Evolutionary conservation across 495 filamentous ascomycete species (phyloP).

Genomic region (Jackrogersella multiformis): DNA sequence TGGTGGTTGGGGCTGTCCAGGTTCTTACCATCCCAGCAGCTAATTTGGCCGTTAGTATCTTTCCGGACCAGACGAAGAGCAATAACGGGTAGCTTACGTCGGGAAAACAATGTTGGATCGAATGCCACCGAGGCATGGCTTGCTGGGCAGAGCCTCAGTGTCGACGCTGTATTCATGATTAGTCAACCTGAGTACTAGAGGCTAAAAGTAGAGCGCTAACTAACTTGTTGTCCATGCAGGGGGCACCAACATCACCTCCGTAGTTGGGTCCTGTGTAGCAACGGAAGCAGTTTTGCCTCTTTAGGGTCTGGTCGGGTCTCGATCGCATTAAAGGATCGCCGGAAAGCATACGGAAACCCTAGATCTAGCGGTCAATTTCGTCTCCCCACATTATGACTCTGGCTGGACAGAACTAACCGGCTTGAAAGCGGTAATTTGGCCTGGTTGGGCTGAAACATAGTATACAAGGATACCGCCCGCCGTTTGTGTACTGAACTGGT

Average conservation of each 20-base stretch:
- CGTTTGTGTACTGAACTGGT: constrained; percentile 59
- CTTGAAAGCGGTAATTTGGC: constrained; percentile 63
- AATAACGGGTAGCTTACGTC: constrained; percentile 45
- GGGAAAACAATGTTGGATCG: constrained; percentile 64
- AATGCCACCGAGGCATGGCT: constrained; percentile 58
- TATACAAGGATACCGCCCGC: constrained; percentile 62
- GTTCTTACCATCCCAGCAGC: constrained; percentile 65
- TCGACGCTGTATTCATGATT: constrained; percentile 46
- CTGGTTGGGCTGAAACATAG: constrained; percentile 63
- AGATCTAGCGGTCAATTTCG: not conserved
- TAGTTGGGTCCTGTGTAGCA: constrained; percentile 63
- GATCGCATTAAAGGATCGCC: constrained; percentile 57
- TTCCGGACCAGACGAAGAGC: not conserved
- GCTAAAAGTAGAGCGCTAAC: not conserved
- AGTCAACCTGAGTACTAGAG: not conserved
- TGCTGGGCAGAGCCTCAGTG: constrained; percentile 52
- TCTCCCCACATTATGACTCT: not conserved
- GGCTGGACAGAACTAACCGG: constrained; percentile 44
- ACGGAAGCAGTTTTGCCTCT: constrained; percentile 58
- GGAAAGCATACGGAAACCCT: constrained; percentile 65
- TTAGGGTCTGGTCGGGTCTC: constrained; percentile 48
- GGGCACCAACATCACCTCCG: constrained; percentile 54
- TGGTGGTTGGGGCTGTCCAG: constrained; percentile 64
- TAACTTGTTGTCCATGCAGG: constrained; percentile 51
- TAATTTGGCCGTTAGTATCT: constrained; percentile 29